Evolutionary conservation across 768 basidiomycete genomes (phyloP).

Genomic region (Hysterangium stoloniferum): DNA sequence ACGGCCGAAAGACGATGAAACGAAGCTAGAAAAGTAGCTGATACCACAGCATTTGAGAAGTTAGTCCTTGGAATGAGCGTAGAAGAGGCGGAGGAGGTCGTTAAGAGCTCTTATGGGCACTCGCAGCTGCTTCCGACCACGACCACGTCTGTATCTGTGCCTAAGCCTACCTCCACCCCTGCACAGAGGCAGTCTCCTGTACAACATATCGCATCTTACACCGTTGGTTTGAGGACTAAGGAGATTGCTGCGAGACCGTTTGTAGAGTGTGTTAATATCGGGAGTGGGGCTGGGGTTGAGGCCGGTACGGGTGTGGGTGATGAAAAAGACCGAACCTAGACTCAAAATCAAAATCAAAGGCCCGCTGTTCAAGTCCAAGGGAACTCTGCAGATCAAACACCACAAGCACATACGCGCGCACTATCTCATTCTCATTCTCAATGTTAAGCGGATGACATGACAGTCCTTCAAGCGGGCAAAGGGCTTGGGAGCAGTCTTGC

Average conservation of each 20-base stretch:
- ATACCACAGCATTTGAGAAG: constrained; percentile 38
- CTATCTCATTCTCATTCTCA: constrained; percentile 21
- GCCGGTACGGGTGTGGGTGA: too few relatives aligned
- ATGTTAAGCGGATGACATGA: constrained; percentile 35
- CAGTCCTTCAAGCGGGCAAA: constrained; percentile 49
- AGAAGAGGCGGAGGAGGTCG: constrained; percentile 40
- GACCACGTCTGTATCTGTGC: constrained; percentile 12
- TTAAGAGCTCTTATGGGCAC: too few relatives aligned
- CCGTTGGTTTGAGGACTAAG: constrained; percentile 46
- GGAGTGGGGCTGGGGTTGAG: too few relatives aligned
- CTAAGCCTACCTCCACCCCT: neutral
- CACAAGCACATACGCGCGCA: too few relatives aligned
- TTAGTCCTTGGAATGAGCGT: constrained; percentile 48
- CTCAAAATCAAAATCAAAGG: too few relatives aligned
- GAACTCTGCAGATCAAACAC: too few relatives aligned
- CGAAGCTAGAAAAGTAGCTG: constrained; percentile 22
- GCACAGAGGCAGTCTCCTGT: too few relatives aligned
- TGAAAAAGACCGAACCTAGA: too few relatives aligned
- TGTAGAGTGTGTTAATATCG: too few relatives aligned
- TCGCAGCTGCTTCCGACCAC: neutral
- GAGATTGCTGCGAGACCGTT: constrained; percentile 49
- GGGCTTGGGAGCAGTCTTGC: constrained; percentile 55
- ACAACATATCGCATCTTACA: constrained; percentile 32
- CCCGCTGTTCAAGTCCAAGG: too few relatives aligned
- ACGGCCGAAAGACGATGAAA: constrained; percentile 42